These are phyloP conservation scores for Symbiodinium pilosum DNA, from an alignment of 73 alveolate species.

Conservation along the genomic window DNA sequence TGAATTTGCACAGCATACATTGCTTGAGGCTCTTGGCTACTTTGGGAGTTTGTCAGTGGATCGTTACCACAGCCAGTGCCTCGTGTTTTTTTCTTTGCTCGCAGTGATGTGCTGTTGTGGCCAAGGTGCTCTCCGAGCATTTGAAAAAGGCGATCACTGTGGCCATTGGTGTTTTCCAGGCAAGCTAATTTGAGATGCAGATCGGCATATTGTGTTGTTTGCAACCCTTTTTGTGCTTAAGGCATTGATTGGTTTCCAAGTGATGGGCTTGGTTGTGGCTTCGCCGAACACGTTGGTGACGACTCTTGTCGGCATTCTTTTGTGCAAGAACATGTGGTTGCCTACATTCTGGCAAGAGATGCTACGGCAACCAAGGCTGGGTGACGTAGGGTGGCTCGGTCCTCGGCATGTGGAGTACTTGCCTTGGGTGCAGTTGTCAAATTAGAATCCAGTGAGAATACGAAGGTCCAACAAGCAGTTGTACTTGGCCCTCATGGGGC, in stretches of 20 bases:
- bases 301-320: background rate
- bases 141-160: slow-evolving; percentile 89
- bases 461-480: slow-evolving; percentile 90
- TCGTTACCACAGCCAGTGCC: slow-evolving; percentile 49
- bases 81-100: background rate
- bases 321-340: background rate
- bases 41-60: slow-evolving; percentile 80
- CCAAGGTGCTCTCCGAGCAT: slow-evolving; percentile 90
- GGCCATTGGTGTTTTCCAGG: slow-evolving; percentile 95
- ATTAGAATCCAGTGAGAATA: no score
- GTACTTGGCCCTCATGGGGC: slow-evolving; percentile 79
- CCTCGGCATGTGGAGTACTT: background rate
- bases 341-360: background rate
- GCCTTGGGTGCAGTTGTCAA: no score
- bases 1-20: no score
- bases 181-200: background rate
- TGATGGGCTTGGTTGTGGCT: slow-evolving; percentile 90
- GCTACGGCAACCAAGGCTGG: slow-evolving; percentile 27
- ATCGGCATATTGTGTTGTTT: no score
- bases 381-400: slow-evolving; percentile 51
- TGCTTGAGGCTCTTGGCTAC: slow-evolving; percentile 60
- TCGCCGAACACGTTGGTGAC: slow-evolving; percentile 92
- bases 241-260: slow-evolving; percentile 92
- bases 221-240: background rate
- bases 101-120: background rate